Evolutionary conservation across 2,329 filamentous ascomycete genomes (phyloP), one percentile per base, ranked within the genome.

Genomic region (Phyllachora maydis): DNA sequence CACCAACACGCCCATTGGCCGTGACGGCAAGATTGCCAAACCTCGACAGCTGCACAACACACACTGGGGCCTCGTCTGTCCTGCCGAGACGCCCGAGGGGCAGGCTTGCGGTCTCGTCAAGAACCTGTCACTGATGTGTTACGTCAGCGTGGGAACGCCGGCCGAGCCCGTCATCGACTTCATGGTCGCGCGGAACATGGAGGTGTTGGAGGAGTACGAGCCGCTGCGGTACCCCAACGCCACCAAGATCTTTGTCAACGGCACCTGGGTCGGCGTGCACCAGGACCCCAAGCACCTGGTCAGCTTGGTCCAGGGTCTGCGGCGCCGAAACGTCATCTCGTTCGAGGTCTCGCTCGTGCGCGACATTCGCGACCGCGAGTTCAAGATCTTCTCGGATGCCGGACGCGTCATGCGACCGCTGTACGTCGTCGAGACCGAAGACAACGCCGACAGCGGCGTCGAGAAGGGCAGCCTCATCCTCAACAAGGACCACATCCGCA

Each of bases 51-150:
- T 98, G 32, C 88, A 98, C 58, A 95, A 95, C 49, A 95, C 85
- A 5, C 88, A 98, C 44, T 98, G 88, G 88, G 88, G 88, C 32
- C 56, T 95, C 37, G 85, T 98, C 11, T 98, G 88, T 47, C 88
- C 88, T 15, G 85, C 88, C 15, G 88, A 98, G 47, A 98, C 88
- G 10, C 88, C 88, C 13, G 88, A 98, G 64, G 88, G 88, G 32
- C 88, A 98, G 47, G 88, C 88, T 49, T 98, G 88, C 55, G 88
- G 88, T 52, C 58, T 98, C 33, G 88, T 98, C 49, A 98, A 98
- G 60, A 98, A 98, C 41, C 43, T 98, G 43, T 83, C 88, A 5
- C 60, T 98, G 24, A 95, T 98, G 85, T 95, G 88, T 43, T 93
- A 91, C 39, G 83, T 98, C 41, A 93, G 82, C 39, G 83, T 95